These are phyloP conservation scores for Tilletia caries DNA, from an alignment of 1,284 basidiomycete genomes.

Conservation along the genomic window DNA sequence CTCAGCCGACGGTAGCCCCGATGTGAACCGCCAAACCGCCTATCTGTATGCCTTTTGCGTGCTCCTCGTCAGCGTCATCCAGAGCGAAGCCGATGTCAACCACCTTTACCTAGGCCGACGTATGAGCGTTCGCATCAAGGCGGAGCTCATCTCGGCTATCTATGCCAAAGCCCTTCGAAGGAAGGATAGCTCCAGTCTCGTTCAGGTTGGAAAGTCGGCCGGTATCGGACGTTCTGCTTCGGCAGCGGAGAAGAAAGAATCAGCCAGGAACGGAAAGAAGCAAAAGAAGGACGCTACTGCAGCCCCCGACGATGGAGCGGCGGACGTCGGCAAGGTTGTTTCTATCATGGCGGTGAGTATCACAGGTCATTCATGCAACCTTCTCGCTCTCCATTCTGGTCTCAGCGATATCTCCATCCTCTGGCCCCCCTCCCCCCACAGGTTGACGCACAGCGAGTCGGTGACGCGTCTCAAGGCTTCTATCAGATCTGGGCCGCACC, in stretches of 20 bases:
- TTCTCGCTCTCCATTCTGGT: no score
- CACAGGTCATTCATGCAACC: not conserved
- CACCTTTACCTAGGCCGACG: constrained; percentile 71
- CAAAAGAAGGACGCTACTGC: constrained; percentile 21
- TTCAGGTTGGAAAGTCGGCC: constrained; percentile 53
- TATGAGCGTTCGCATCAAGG: constrained; percentile 66
- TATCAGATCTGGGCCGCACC: constrained; percentile 29
- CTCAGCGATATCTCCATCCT: no score
- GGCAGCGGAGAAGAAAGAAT: constrained; percentile 30
- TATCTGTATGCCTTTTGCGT: constrained; percentile 32
- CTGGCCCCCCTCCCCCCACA: no score
- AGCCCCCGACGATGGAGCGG: constrained; percentile 1
- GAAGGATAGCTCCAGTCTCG: constrained; percentile 75
- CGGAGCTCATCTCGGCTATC: constrained; percentile 73
- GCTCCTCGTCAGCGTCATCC: constrained; percentile 25
- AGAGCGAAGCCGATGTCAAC: constrained; percentile 61
- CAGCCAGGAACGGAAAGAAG: constrained; percentile 17
- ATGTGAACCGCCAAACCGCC: constrained; percentile 18
- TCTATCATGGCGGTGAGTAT: constrained; percentile 25
- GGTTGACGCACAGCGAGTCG: constrained; percentile 26
- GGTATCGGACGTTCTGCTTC: constrained; percentile 20
- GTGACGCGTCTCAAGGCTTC: constrained; percentile 15
- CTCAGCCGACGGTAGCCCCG: not conserved
- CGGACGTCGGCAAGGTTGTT: constrained; percentile 30
- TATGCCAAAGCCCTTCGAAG: constrained; percentile 85